A percentile compares a stretch with the other conserved stretches of the same genome.
phyloP scores from a whole-genome alignment of 1,139 yeast genomes.

The Magnusiomyces fungicola region DNA sequence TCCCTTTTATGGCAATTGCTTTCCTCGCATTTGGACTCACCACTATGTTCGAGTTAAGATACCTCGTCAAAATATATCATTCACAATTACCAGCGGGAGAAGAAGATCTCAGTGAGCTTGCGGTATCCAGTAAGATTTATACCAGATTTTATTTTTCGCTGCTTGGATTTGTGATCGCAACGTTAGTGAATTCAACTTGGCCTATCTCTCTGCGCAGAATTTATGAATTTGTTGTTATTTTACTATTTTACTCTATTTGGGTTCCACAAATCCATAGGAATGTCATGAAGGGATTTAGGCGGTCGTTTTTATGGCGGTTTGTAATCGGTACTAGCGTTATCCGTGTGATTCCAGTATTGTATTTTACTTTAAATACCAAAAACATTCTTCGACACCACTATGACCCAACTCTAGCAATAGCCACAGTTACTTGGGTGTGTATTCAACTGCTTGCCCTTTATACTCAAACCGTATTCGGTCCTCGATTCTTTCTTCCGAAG shows the following conservation, averaged over 20 bases:
- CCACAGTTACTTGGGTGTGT: conserved; percentile 46
- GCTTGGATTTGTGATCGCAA: conserved; percentile 51
- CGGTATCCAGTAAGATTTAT: conserved; percentile 53
- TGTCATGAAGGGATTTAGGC: conserved; percentile 54
- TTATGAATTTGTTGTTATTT: conserved; percentile 51
- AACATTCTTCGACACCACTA: conserved; percentile 50
- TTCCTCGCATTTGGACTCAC: conserved; percentile 64
- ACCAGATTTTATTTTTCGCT: conserved; percentile 55
- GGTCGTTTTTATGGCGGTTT: conserved; percentile 63
- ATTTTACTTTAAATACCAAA: conserved; percentile 42
- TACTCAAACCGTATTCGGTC: conserved; percentile 61
- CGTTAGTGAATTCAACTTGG: conserved; percentile 59
- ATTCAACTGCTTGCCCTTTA: conserved; percentile 50
- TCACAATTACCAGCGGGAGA: conserved; percentile 71
- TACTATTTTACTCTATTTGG: conserved; percentile 69
- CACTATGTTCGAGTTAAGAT: conserved; percentile 70
- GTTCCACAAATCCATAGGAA: conserved; percentile 84
- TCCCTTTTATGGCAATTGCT: conserved; percentile 63
- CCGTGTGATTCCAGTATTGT: conserved; percentile 57
- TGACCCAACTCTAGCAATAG: conserved; percentile 43
- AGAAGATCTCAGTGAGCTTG: conserved; percentile 51
- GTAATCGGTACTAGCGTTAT: conserved; percentile 58
- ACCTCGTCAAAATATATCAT: conserved; percentile 58
- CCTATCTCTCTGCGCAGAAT: conserved; percentile 46
- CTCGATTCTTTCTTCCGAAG: conserved; percentile 78